phyloP scores from a whole-genome alignment of 129 eudicot species.

The Pulicaria dysenterica region DNA sequence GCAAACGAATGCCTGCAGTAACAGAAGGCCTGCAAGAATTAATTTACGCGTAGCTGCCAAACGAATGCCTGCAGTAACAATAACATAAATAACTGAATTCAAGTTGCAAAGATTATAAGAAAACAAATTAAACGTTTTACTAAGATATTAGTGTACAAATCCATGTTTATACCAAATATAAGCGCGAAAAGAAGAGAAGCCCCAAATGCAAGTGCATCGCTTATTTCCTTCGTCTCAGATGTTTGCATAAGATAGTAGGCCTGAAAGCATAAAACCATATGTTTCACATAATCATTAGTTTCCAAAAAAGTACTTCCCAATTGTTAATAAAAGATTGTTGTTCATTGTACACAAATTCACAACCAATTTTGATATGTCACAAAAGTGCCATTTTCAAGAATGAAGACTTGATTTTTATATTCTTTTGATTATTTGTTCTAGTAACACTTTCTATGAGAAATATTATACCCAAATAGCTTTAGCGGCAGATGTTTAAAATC shows the following conservation, averaged over 20 bases:
- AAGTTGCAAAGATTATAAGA: background rate
- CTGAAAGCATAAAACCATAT: conserved; percentile 23
- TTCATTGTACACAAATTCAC: background rate
- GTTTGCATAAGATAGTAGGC: conserved; percentile 59
- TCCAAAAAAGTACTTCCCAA: background rate
- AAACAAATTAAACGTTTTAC: background rate
- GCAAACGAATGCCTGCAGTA: no score
- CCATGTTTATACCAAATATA: conserved; percentile 42
- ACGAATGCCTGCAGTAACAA: conserved; percentile 47
- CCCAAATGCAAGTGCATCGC: conserved; percentile 61
- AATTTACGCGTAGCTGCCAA: conserved; percentile 50
- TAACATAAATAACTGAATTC: conserved; percentile 4
- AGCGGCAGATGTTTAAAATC: background rate
- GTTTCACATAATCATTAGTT: background rate
- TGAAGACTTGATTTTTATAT: no score
- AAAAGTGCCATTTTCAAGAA: background rate
- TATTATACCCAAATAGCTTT: background rate
- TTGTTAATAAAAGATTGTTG: background rate
- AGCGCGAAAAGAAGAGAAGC: conserved; percentile 55
- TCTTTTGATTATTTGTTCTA: no score
- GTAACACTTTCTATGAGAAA: no score
- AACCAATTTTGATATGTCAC: background rate
- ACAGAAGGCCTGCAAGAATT: conserved; percentile 44
- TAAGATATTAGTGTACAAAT: background rate
- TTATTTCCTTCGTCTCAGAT: conserved; percentile 46